Percentiles rank a stretch among this genome's conserved stretches.
phyloP scores from a whole-genome alignment of 2,329 filamentous ascomycete genomes.

The Aspergillus transmontanensis region DNA sequence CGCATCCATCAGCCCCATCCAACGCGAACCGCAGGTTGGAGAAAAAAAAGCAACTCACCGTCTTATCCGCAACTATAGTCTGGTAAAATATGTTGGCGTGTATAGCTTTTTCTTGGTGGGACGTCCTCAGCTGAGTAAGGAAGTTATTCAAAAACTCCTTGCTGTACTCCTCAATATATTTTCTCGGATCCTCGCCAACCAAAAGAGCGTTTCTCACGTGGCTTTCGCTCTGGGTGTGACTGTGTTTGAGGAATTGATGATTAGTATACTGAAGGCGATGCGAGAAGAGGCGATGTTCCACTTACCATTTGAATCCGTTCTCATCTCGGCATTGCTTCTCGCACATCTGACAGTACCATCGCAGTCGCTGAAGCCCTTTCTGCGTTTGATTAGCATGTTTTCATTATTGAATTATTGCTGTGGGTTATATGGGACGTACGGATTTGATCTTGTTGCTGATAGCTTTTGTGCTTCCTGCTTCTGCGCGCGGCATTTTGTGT shows the following conservation, averaged over 20 bases:
- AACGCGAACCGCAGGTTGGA: background rate
- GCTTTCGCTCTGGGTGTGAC: constrained; percentile 80
- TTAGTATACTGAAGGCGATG: background rate
- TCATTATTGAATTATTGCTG: background rate
- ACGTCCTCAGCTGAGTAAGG: constrained; percentile 72
- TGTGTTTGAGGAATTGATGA: background rate
- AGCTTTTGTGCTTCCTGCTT: constrained; percentile 88
- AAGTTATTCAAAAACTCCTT: constrained; percentile 82
- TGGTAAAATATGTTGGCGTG: constrained; percentile 94
- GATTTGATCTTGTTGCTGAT: constrained; percentile 89
- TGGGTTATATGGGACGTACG: constrained; percentile 53
- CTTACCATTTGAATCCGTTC: constrained; percentile 77
- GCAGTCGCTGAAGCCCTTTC: constrained; percentile 68
- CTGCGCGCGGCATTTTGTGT: constrained; percentile 77
- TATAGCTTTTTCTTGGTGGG: constrained; percentile 88
- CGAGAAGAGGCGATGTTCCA: background rate
- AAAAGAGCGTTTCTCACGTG: constrained; percentile 89
- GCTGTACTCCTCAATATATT: constrained; percentile 79
- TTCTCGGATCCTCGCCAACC: constrained; percentile 84
- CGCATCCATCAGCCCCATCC: background rate
- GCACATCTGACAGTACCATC: constrained; percentile 91
- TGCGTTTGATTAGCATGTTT: constrained; percentile 16
- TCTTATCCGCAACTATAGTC: constrained; percentile 83
- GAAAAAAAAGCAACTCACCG: constrained; percentile 37
- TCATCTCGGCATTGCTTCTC: constrained; percentile 77